Percentiles rank a stretch among this genome's conserved stretches.
Evolutionary conservation across 345 rosid genomes (phyloP).

Genomic region (Erucastrum elatum): DNA sequence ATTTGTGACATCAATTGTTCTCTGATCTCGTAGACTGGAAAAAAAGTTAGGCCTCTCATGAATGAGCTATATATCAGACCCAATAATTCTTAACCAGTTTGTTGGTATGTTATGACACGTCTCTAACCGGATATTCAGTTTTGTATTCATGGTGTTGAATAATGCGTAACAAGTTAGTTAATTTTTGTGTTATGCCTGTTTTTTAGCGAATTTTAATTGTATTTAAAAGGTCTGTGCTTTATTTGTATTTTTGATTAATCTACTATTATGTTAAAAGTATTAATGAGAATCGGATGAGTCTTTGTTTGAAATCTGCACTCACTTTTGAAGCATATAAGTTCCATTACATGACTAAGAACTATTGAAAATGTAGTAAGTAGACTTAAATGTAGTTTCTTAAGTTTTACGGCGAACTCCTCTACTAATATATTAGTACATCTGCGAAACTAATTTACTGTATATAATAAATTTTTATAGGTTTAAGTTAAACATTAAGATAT

Average conservation of each 20-base stretch:
- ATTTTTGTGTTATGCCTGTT: not conserved
- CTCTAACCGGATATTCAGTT: not conserved
- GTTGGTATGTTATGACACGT: not conserved
- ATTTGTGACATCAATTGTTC: too few species aligned
- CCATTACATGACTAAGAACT: not conserved
- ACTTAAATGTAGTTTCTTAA: not conserved
- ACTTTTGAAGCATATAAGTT: not conserved
- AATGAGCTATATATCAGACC: not conserved
- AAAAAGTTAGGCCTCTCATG: not conserved
- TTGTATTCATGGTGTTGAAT: not conserved
- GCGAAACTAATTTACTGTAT: not conserved
- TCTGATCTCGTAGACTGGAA: not conserved
- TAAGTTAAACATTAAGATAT: not conserved
- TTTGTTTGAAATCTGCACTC: not conserved
- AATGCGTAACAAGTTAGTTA: not conserved
- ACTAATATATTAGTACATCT: not conserved
- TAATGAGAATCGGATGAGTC: not conserved
- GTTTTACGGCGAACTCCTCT: not conserved
- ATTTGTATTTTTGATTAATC: too few species aligned
- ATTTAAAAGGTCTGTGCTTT: too few species aligned
- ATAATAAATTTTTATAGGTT: not conserved
- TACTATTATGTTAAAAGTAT: not conserved
- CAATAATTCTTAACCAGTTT: not conserved
- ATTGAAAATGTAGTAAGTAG: not conserved
- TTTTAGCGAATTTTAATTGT: too few species aligned